A percentile compares a stretch with the other conserved stretches of the same genome.
These are phyloP conservation scores for Amorphotheca resinae DNA, from an alignment of 495 filamentous ascomycete genomes.

Conservation along the genomic window DNA sequence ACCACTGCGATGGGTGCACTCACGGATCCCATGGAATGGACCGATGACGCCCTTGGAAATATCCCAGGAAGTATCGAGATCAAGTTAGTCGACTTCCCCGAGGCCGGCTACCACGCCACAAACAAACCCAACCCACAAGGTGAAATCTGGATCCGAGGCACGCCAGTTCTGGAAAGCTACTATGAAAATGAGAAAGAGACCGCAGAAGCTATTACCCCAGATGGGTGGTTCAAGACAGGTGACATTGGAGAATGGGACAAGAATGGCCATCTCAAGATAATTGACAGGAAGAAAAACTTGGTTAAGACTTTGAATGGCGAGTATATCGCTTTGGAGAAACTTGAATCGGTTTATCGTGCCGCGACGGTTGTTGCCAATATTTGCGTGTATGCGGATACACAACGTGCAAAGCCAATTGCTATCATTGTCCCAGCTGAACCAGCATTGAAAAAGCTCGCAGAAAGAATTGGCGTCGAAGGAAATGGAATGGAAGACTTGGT, in stretches of 20 bases:
- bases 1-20: constrained; percentile 88
- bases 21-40: constrained; percentile 86
- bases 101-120: constrained; percentile 79
- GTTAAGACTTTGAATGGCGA: constrained; percentile 94
- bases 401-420: constrained; percentile 76
- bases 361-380: constrained; percentile 82
- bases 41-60: constrained; percentile 65
- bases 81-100: constrained; percentile 91
- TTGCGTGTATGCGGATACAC: constrained; percentile 76
- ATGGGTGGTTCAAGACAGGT: constrained; percentile 93
- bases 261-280: constrained; percentile 72
- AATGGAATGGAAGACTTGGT: constrained; percentile 64
- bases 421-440: constrained; percentile 88
- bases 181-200: constrained; percentile 79
- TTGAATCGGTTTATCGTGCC: constrained; percentile 88
- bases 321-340: constrained; percentile 98
- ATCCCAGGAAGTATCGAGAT: constrained; percentile 73
- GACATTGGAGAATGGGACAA: constrained; percentile 86
- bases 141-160: constrained; percentile 86
- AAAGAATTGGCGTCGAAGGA: constrained; percentile 56
- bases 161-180: constrained; percentile 59
- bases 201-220: constrained; percentile 54
- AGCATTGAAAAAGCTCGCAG: constrained; percentile 73
- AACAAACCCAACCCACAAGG: constrained; percentile 86
- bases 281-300: constrained; percentile 97